Conservation (phyloP, 1,284 basidiomycete genomes). For the Melampsora americana region DNA sequence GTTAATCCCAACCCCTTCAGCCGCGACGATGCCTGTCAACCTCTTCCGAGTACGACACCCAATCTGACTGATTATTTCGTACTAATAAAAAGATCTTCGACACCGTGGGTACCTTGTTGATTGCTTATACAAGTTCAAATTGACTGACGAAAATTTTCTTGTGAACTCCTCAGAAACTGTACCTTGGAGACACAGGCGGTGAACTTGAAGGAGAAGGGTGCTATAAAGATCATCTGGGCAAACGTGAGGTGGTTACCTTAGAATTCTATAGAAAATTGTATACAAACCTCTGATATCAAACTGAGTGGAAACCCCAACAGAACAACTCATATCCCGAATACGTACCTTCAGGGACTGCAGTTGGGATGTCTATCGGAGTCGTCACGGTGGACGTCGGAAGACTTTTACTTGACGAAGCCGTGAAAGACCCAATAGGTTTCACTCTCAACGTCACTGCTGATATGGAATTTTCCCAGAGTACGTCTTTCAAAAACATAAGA, state of each 20-base stretch:
- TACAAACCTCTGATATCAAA: background rate
- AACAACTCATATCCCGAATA: slow-evolving; percentile 43
- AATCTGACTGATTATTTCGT: slow-evolving; percentile 35
- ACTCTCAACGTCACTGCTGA: slow-evolving; percentile 29
- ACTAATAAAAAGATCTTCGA: slow-evolving; percentile 35
- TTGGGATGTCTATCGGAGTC: slow-evolving; percentile 36
- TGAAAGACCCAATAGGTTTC: slow-evolving; percentile 13
- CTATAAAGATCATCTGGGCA: slow-evolving; percentile 29
- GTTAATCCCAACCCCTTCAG: slow-evolving; percentile 20
- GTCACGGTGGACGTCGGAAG: slow-evolving; percentile 26
- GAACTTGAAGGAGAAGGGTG: slow-evolving; percentile 17
- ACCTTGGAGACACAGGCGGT: slow-evolving; percentile 34
- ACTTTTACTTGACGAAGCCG: slow-evolving; percentile 20
- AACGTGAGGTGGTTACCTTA: slow-evolving; percentile 17
- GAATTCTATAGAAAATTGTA: background rate
- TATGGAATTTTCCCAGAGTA: slow-evolving; percentile 27
- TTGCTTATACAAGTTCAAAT: background rate
- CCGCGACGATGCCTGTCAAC: slow-evolving; percentile 36
- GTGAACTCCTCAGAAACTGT: slow-evolving; percentile 14
- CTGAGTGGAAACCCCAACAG: slow-evolving; percentile 7
- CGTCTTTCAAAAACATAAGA: background rate
- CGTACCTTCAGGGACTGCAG: slow-evolving; percentile 20
- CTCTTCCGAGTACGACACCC: slow-evolving; percentile 4
- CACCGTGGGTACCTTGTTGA: slow-evolving; percentile 13
- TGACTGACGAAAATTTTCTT: background rate